A percentile compares a stretch with the other conserved stretches of the same genome.
These are phyloP conservation scores for Boeremia lycopersici DNA, from an alignment of 2,329 filamentous ascomycete genomes.

Conservation along the genomic window DNA sequence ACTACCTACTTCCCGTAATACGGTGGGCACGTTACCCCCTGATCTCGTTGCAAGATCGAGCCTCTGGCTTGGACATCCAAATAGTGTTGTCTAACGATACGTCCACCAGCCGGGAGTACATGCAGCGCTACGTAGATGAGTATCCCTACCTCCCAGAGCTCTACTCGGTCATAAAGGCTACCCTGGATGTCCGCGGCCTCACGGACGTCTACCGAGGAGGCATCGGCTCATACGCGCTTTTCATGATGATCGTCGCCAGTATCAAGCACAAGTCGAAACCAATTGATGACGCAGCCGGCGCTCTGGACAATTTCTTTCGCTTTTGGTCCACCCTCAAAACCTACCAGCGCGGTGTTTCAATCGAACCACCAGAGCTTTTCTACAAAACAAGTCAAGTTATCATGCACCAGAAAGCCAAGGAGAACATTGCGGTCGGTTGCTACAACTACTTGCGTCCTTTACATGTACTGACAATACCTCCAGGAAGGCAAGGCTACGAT, in stretches of 20 bases:
- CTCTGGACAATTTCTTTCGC: constrained; percentile 56
- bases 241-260: constrained; percentile 63
- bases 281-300: constrained; percentile 45
- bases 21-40: constrained; percentile 49
- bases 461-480: constrained; percentile 12
- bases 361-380: constrained; percentile 55
- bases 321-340: constrained; percentile 59
- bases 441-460: neutral
- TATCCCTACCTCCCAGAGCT: constrained; percentile 57
- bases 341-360: constrained; percentile 54
- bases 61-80: constrained; percentile 58
- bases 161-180: constrained; percentile 57
- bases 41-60: constrained; percentile 51
- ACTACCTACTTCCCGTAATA: constrained; percentile 25
- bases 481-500: constrained; percentile 22
- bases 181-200: constrained; percentile 58
- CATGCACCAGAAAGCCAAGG: constrained; percentile 23
- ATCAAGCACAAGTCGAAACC: constrained; percentile 53
- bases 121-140: constrained; percentile 55
- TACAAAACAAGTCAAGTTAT: constrained; percentile 38
- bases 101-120: constrained; percentile 49
- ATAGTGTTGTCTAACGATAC: constrained; percentile 56
- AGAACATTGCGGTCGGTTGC: constrained; percentile 23
- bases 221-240: constrained; percentile 60
- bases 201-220: constrained; percentile 56